Percentiles rank a stretch among this genome's conserved stretches.
phyloP scores from a whole-genome alignment of 1,284 basidiomycete species.

The Sphaerobolus stellatus region DNA sequence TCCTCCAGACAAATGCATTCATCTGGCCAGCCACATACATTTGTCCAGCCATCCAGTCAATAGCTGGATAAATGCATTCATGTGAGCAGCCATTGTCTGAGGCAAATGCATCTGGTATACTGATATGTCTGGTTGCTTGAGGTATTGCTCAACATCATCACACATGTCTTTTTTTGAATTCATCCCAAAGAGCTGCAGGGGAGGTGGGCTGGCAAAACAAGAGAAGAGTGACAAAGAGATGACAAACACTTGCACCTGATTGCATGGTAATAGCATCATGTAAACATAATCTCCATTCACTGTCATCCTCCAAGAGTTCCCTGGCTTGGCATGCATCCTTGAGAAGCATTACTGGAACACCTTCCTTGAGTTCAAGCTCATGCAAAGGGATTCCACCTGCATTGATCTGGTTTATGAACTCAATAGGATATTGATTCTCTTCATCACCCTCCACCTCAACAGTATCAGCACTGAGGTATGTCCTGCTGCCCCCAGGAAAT shows the following conservation, averaged over 20 bases:
- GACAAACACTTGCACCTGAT: slow-evolving; percentile 36
- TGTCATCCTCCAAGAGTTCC: slow-evolving; percentile 44
- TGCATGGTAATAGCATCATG: slow-evolving; percentile 43
- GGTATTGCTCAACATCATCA: slow-evolving; percentile 35
- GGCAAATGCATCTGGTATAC: too few species aligned
- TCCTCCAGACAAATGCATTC: too few species aligned
- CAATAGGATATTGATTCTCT: slow-evolving; percentile 23
- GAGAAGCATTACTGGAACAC: slow-evolving; percentile 36
- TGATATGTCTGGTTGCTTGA: too few species aligned
- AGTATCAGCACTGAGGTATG: slow-evolving; percentile 13
- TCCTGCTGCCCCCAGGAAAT: slow-evolving; percentile 28
- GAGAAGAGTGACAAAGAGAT: slow-evolving; percentile 43
- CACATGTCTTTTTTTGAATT: slow-evolving; percentile 37
- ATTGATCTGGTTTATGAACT: slow-evolving; percentile 29
- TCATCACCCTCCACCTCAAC: slow-evolving; percentile 11
- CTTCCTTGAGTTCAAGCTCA: slow-evolving; percentile 30
- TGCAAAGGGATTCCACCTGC: slow-evolving; percentile 30
- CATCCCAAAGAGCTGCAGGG: slow-evolving; percentile 38
- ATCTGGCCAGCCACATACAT: too few species aligned
- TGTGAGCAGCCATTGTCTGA: too few species aligned
- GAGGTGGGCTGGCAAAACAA: slow-evolving; percentile 31
- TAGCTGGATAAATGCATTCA: too few species aligned
- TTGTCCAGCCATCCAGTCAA: too few species aligned
- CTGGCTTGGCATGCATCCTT: slow-evolving; percentile 31
- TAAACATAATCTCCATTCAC: slow-evolving; percentile 42